These are phyloP conservation scores for Myxozyma vanderwaltii DNA, from an alignment of 805 yeast species.

Conservation along the genomic window DNA sequence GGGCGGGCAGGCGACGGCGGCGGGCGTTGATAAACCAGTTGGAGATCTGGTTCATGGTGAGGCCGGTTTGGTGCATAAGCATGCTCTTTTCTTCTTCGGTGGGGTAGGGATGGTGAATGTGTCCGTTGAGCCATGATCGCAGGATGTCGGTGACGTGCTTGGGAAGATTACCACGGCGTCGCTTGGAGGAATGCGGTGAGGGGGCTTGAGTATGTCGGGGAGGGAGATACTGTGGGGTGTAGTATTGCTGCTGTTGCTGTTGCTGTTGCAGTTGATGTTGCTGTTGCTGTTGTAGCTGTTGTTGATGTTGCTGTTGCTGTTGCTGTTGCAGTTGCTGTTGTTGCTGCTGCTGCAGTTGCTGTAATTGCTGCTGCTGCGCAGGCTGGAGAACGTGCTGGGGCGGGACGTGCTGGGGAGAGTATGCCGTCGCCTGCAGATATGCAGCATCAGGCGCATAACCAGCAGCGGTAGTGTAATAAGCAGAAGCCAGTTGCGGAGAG, in stretches of 20 bases:
- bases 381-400: conserved; percentile 1
- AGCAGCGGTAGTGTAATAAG: conserved; percentile 20
- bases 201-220: not conserved
- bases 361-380: conserved; percentile 6
- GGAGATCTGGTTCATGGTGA: conserved; percentile 76
- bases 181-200: conserved; percentile 32
- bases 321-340: conserved; percentile 10
- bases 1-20: conserved; percentile 61
- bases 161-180: conserved; percentile 73
- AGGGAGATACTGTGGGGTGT: not conserved
- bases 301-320: conserved; percentile 19
- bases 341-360: too few relatives aligned
- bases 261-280: not conserved
- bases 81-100: conserved; percentile 74
- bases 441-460: conserved; percentile 16
- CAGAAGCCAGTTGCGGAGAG: conserved; percentile 16
- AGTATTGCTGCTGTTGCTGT: not conserved
- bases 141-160: conserved; percentile 72
- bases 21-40: conserved; percentile 91
- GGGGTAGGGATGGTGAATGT: conserved; percentile 81
- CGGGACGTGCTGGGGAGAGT: conserved; percentile 3
- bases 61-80: conserved; percentile 69
- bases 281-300: conserved; percentile 12
- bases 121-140: conserved; percentile 72
- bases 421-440: conserved; percentile 12